Evolutionary conservation across 2,329 filamentous ascomycete species (phyloP).

Genomic region (Malbranchea zuffiana): DNA sequence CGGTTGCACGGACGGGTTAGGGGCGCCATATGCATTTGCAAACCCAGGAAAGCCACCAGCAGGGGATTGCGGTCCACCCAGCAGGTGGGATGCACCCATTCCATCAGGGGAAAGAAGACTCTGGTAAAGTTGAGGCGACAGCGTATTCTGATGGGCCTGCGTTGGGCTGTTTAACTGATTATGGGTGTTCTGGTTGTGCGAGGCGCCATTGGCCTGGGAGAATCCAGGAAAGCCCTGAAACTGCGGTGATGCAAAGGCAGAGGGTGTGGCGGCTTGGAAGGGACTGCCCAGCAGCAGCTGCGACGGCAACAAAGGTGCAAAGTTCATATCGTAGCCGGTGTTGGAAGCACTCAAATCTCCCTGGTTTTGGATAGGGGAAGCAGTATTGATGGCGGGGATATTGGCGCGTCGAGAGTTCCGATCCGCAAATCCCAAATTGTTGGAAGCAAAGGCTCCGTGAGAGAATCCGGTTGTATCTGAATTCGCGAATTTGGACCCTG

Average conservation of each 20-base stretch:
- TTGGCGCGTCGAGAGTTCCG: conserved; percentile 72
- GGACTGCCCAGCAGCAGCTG: conserved; percentile 90
- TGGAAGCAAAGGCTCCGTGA: conserved; percentile 81
- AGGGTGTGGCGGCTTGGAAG: conserved; percentile 89
- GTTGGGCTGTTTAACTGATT: conserved; percentile 61
- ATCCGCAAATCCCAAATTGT: conserved; percentile 71
- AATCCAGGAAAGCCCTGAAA: conserved; percentile 78
- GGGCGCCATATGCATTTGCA: conserved; percentile 49
- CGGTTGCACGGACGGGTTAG: conserved; percentile 65
- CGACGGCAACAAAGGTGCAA: conserved; percentile 87
- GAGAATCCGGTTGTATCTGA: conserved; percentile 77
- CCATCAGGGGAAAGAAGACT: conserved; percentile 75
- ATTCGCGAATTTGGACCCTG: conserved; percentile 63
- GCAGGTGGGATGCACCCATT: conserved; percentile 68
- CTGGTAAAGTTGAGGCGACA: conserved; percentile 77
- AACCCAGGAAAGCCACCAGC: conserved; percentile 61
- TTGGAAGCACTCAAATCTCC: conserved; percentile 76
- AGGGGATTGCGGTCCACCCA: conserved; percentile 74
- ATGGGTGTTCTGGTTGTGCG: conserved; percentile 46
- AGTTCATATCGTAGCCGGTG: conserved; percentile 90
- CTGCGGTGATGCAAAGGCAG: conserved; percentile 78
- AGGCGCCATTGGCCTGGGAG: conserved; percentile 47
- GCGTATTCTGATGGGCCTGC: conserved; percentile 52
- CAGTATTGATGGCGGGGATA: conserved; percentile 87
- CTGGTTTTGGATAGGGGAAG: conserved; percentile 48